Base-by-base conservation (phyloP, 2,329 filamentous ascomycete species). In the Mariannaea elegans region DNA sequence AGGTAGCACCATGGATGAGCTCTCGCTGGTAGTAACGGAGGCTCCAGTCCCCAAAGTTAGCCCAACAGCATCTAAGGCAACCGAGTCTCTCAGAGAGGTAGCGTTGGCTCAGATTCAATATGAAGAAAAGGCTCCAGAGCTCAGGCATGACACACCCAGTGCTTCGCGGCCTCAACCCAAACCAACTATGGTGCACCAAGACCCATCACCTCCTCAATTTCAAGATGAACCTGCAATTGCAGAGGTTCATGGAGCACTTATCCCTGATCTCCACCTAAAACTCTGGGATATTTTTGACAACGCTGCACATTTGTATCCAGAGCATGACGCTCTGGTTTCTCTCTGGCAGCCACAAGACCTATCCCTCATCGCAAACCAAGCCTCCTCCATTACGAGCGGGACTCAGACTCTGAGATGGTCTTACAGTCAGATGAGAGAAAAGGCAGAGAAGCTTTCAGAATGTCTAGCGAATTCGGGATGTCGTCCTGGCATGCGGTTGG, bases 311-410 rank as follows among this genome's bases (percentile, higher is more conserved):
- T 50, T 45, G 3, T 68, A 69, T 19, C 75, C 76, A 1, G 66
- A 73, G 6, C 62, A 67, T 54, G 75, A 77, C 32, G 76, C 76
- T 14, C 54, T 78, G 32, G 73, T 78, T 12, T 77, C 74, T 27
- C 62, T 75, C 29, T 76, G 75, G 76, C 73, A 76, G 23, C 59
- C 66, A 29, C 58, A 49, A 55, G 45, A 61, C 24, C 32, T 58
- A 34, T 6, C 52, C 21, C 45, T 59, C 31, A 57, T 52, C 53
- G 16, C 18, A 19, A 7, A 44, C 29, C 47, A 32, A 23, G 38
- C 34, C 19, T 8, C 46, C 12, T 31, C 32, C 16, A 42, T 38
- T 29, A 39, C 51, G 19, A 56, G 50, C 52, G 50, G 27, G 12
- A 53, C 41, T 7, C 48, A 59, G 9, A 67, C 65, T 46, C 66